phyloP scores from a whole-genome alignment of 2,329 filamentous ascomycete species.

The Stagonosporopsis chrysanthemi region DNA sequence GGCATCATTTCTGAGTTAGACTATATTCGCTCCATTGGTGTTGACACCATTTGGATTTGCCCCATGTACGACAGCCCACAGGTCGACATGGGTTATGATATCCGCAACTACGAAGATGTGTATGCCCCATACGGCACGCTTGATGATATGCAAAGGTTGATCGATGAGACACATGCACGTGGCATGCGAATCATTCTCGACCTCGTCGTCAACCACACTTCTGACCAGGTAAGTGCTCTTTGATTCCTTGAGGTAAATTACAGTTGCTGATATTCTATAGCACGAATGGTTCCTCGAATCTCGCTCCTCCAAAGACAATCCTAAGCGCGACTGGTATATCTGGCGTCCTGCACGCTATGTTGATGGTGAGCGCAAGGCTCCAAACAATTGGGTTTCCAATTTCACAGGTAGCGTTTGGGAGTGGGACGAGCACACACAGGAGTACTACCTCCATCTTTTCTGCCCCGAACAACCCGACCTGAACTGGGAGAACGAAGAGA shows the following conservation, averaged over 20 bases:
- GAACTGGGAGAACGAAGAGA: constrained; percentile 80
- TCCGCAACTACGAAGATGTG: constrained; percentile 51
- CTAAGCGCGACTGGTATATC: constrained; percentile 64
- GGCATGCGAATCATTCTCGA: constrained; percentile 52
- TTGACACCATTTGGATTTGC: constrained; percentile 49
- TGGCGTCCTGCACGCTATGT: constrained; percentile 57
- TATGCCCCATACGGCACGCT: constrained; percentile 52
- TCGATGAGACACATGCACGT: constrained; percentile 45
- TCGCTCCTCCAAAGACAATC: constrained; percentile 56
- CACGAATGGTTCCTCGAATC: constrained; percentile 67
- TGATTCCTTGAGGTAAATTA: too few species aligned
- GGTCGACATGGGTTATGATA: constrained; percentile 54
- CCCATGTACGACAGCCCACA: constrained; percentile 57
- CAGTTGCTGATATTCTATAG: constrained; percentile 25
- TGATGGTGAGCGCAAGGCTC: constrained; percentile 69
- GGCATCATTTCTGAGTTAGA: constrained; percentile 65
- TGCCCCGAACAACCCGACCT: constrained; percentile 79
- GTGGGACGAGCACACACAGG: constrained; percentile 72
- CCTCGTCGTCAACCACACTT: constrained; percentile 53
- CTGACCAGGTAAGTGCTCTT: constrained; percentile 37
- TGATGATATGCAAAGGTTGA: constrained; percentile 50
- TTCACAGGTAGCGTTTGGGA: constrained; percentile 71
- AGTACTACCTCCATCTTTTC: constrained; percentile 82
- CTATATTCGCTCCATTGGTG: constrained; percentile 60
- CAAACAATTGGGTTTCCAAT: constrained; percentile 77